Base-by-base conservation (phyloP, 176 grass and related monocot genomes). In the Puya raimondii region DNA sequence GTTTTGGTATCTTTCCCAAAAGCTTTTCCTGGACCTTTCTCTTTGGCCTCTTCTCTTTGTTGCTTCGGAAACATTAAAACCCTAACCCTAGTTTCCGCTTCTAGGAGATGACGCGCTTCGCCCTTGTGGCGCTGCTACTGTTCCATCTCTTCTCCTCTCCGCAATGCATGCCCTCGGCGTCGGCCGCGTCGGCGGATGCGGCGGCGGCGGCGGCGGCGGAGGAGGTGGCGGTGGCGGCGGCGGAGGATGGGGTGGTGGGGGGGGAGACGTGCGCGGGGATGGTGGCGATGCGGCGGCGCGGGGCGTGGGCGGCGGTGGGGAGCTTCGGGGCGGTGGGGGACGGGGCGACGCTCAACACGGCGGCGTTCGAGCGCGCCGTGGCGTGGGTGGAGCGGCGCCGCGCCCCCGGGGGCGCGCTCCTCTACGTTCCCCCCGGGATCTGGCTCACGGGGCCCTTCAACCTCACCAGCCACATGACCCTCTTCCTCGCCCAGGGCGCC, bases 361-460 rank as follows among this genome's bases (percentile, higher is more conserved):
- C 23, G 2, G 88, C 88, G 9, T 91, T 91, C 63, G 74, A 67
- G 14, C 73, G 75, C 25, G 85, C 82, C 57, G 78, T 91, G 23
- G 57, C 72, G 2, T 74, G 65, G 12, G 77, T 91, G 64, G 64
- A 82, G 54, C 71, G 82, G 66, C 74, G 75, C 23, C 70, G 74
- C 70, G 75, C 79, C 23, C 58, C 49, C 12, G 84, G 87, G 54
- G 91, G 87, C 47, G 80, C 80, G 63, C 73, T 83, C 71, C 87
- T 90, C 1, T 90, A 90, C 72, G 84, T 96, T 67, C 91, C 84
- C 12, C 73, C 91, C 1, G 91, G 91, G 51, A 81, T 84, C 29
- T 96, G 84, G 84, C 87, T 96, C 56, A 96, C 91, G 22, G 84
- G 87, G 47, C 87, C 91, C 51, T 96, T 96, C 91, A 87, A 87